A percentile compares a stretch with the other conserved stretches of the same genome.
Evolutionary conservation across 257 asterid genomes (phyloP).

Genomic region (Dorcoceras hygrometricum): DNA sequence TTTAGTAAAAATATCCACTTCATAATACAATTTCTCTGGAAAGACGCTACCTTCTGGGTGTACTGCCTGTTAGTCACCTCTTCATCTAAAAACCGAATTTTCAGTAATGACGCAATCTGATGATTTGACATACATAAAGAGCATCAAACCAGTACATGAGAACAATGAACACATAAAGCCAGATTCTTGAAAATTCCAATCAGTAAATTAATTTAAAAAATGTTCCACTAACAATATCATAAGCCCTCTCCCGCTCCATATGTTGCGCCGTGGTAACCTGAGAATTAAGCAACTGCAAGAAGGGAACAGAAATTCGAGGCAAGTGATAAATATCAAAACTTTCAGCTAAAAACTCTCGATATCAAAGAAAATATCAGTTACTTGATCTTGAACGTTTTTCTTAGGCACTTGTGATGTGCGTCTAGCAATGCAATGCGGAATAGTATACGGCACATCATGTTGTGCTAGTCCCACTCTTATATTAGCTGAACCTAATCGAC

Average conservation of each 20-base stretch:
- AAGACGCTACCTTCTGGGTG: slow-evolving; percentile 67
- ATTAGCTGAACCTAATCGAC: slow-evolving; percentile 62
- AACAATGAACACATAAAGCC: background rate
- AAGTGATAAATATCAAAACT: background rate
- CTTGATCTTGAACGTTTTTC: slow-evolving; percentile 84
- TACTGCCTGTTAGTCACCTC: slow-evolving; percentile 58
- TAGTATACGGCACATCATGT: slow-evolving; percentile 62
- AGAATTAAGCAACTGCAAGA: slow-evolving; percentile 77
- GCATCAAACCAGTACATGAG: slow-evolving; percentile 3
- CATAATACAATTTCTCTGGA: background rate
- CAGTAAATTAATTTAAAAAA: background rate
- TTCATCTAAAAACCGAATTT: slow-evolving; percentile 84
- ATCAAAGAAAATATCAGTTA: slow-evolving; percentile 12
- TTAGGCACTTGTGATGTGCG: slow-evolving; percentile 69
- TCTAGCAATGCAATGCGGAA: slow-evolving; percentile 90
- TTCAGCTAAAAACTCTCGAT: background rate
- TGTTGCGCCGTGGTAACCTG: slow-evolving; percentile 92
- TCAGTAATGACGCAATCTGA: slow-evolving; percentile 91
- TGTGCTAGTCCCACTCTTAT: slow-evolving; percentile 83
- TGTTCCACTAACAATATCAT: slow-evolving; percentile 70
- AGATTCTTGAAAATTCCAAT: background rate
- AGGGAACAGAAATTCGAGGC: slow-evolving; percentile 3
- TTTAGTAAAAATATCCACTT: background rate
- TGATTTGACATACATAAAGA: no score
- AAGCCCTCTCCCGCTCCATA: slow-evolving; percentile 94